Evolutionary conservation across 1,284 basidiomycete species (phyloP), one percentile per base, ranked within the genome.

Genomic region (Cerrena zonata): DNA sequence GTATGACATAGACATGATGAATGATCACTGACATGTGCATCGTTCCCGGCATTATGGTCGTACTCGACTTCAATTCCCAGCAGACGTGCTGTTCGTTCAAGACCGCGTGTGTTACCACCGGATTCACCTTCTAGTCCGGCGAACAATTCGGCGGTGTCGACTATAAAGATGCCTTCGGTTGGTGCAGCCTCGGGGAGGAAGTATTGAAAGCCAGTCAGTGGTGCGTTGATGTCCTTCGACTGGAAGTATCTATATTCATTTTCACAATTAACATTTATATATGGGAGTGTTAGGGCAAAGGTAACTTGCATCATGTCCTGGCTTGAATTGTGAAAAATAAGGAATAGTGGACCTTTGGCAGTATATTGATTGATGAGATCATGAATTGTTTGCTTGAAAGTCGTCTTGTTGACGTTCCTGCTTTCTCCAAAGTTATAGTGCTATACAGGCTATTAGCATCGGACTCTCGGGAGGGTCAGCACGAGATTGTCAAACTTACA

Each of bases 41-140:
- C 89, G 61, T 92, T 92, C 0, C 90, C 90, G 2, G 88, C 88
- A 63, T 92, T 92, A 70, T 92, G 89, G 49, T 89, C 69, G 58
- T 74, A 74, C 27, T 73, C 56, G 1, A 78, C 76, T 0, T 67
- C 58, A 43, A 90, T 74, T 47, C 79, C 75, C 7, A 92, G 73
- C 41, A 82, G 77, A 44, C 71, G 67, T 62, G 83, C 86, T 26
- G 80, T 72, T 23, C 77, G 76, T 50, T 79, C 75, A 13, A 92
- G 74, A 0, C 70, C 69, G 39, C 78, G 69, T 42, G 75, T 74
- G 60, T 83, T 74, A 46, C 71, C 71, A 7, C 69, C 63, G 0
- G 69, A 68, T 51, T 78, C 76, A 7, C 85, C 87, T 55, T 84
- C 77, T 34, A 89, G 74, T 7, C 80, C 88, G 26, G 76, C 77